A percentile compares a stretch with the other conserved stretches of the same genome.
These are phyloP conservation scores for Umbilicus rupestris DNA, from an alignment of 164 flowering plant genomes.

Conservation along the genomic window DNA sequence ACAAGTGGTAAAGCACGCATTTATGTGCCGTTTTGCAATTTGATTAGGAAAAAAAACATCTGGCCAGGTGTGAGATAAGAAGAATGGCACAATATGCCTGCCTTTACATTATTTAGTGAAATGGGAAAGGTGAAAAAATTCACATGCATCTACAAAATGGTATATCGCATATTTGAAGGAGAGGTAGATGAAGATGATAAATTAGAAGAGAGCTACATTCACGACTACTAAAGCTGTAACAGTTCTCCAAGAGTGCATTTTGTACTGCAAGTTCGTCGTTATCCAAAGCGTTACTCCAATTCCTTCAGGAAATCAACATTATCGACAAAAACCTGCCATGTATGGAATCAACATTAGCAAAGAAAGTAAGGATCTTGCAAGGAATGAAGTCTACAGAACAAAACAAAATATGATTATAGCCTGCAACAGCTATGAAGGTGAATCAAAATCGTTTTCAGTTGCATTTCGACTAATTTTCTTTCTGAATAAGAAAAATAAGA, in stretches of 20 bases:
- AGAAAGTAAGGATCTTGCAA: neutral
- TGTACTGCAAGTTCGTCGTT: neutral
- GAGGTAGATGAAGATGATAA: neutral
- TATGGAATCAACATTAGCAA: neutral
- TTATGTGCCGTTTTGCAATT: neutral
- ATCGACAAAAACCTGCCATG: conserved; percentile 82
- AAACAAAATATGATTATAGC: neutral
- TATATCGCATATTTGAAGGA: neutral
- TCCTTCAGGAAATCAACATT: conserved; percentile 86
- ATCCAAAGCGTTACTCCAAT: conserved; percentile 44
- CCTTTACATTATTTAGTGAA: conserved; percentile 5
- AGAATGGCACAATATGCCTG: neutral
- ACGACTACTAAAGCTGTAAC: neutral
- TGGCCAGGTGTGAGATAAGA: too few species aligned
- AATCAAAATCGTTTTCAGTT: neutral
- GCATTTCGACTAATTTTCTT: neutral
- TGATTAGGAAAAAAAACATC: neutral
- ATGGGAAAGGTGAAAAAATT: neutral
- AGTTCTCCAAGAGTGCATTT: neutral
- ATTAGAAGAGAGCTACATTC: neutral
- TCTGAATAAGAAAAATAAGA: neutral
- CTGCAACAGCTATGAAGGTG: neutral
- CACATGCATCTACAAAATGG: neutral
- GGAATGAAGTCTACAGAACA: neutral
- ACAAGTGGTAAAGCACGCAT: too few species aligned